Conservation (phyloP, 2,329 filamentous ascomycete genomes). For the Fusarium albosuccineum region DNA sequence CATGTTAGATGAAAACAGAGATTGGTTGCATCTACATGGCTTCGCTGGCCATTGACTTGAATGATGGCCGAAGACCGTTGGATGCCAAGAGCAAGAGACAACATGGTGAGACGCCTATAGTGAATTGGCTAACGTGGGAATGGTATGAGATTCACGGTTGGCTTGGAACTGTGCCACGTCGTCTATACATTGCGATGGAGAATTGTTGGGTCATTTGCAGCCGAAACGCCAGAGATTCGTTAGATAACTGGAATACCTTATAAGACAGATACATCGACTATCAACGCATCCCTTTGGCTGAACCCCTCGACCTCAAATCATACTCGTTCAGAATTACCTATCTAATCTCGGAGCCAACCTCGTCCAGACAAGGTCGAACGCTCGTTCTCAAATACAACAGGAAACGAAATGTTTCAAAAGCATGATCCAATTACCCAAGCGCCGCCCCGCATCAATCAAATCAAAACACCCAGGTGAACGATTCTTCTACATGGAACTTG, state of each 20-base stretch:
- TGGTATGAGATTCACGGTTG: background rate
- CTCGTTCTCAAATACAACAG: background rate
- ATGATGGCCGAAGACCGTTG: background rate
- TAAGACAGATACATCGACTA: too few relatives aligned
- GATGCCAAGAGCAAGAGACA: background rate
- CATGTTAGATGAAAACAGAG: conserved; percentile 19
- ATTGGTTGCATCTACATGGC: conserved; percentile 10
- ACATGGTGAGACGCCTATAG: background rate
- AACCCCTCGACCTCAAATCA: too few relatives aligned
- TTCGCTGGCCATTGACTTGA: background rate
- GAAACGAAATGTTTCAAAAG: too few relatives aligned
- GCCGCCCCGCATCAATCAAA: too few relatives aligned
- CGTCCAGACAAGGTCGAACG: background rate
- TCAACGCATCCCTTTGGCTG: too few relatives aligned
- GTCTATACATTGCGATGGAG: too few relatives aligned
- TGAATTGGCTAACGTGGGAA: conserved; percentile 6
- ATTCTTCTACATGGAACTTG: conserved; percentile 71
- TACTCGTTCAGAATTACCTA: background rate
- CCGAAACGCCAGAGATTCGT: too few relatives aligned
- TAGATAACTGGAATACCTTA: too few relatives aligned
- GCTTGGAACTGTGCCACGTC: background rate
- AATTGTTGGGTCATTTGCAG: too few relatives aligned
- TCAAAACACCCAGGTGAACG: conserved; percentile 75
- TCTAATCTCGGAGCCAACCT: background rate
- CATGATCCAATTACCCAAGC: too few relatives aligned